phyloP scores from a whole-genome alignment of 140 eudicot species.

The Bidens hawaiensis region DNA sequence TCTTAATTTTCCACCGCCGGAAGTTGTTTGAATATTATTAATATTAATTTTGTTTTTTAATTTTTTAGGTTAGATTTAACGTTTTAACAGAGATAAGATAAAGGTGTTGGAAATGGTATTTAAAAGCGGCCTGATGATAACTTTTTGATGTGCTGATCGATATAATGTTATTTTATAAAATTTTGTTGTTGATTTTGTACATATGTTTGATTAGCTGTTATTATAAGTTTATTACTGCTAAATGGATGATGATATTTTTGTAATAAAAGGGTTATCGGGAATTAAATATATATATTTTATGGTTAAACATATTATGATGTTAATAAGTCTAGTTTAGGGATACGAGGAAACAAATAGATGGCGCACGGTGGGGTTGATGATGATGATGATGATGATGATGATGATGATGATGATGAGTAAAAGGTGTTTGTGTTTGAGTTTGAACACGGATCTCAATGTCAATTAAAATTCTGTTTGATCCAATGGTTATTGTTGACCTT shows the following conservation, averaged over 20 bases:
- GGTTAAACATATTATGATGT: background rate
- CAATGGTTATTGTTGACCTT: slow-evolving; percentile 4
- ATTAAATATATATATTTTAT: too few species aligned
- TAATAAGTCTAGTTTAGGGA: background rate
- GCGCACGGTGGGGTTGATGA: slow-evolving; percentile 22
- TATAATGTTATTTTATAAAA: too few species aligned
- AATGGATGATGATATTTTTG: too few species aligned
- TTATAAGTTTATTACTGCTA: too few species aligned
- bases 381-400: slow-evolving; percentile 18
- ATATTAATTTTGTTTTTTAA: slow-evolving; percentile 3
- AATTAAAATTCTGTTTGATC: slow-evolving; percentile 1
- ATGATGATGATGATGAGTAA: slow-evolving; percentile 18
- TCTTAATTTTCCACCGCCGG: slow-evolving; percentile 30
- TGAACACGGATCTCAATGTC: slow-evolving; percentile 10
- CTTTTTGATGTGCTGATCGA: slow-evolving; percentile 21
- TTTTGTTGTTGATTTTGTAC: background rate
- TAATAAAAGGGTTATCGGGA: too few species aligned
- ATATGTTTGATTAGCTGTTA: too few species aligned
- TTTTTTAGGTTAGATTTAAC: background rate
- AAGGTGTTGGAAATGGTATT: slow-evolving; percentile 11
- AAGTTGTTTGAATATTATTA: slow-evolving; percentile 23
- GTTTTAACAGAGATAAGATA: slow-evolving; percentile 4
- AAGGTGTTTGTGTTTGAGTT: background rate
- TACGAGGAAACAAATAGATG: background rate
- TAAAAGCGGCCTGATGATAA: slow-evolving; percentile 22